These are phyloP conservation scores for Apophysomyces variabilis DNA, from an alignment of 371 early-diverging fungal species.

Conservation along the genomic window DNA sequence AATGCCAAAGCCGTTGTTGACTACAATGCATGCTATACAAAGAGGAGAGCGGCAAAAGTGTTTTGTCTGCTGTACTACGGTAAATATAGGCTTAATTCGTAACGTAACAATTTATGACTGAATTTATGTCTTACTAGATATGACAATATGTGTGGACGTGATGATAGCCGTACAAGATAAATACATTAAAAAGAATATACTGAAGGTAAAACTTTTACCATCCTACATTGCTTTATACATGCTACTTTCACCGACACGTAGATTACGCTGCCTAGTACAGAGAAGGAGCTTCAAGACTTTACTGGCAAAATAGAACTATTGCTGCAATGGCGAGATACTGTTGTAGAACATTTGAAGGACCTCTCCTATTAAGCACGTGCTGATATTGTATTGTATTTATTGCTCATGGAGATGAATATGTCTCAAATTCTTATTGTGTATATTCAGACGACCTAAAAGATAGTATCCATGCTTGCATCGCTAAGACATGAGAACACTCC, in stretches of 20 bases:
- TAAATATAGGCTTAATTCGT: background rate
- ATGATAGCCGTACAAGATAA: background rate
- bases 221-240: no score
- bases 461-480: no score
- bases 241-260: background rate
- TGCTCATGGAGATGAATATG: no score
- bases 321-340: background rate
- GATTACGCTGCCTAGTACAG: background rate
- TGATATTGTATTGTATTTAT: no score
- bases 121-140: background rate
- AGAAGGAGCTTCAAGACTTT: background rate
- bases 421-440: no score
- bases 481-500: no score
- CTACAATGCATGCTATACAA: background rate
- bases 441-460: no score
- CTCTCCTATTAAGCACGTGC: no score
- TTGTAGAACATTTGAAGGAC: background rate
- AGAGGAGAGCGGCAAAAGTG: background rate
- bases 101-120: background rate
- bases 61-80: background rate
- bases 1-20: background rate
- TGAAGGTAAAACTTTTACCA: background rate
- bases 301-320: background rate
- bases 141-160: background rate
- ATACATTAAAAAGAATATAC: background rate